Percentiles rank a stretch among this genome's conserved stretches.
Evolutionary conservation across 163 green algal genomes (phyloP).

Genomic region (Coccomyxa subellipsoidea): DNA sequence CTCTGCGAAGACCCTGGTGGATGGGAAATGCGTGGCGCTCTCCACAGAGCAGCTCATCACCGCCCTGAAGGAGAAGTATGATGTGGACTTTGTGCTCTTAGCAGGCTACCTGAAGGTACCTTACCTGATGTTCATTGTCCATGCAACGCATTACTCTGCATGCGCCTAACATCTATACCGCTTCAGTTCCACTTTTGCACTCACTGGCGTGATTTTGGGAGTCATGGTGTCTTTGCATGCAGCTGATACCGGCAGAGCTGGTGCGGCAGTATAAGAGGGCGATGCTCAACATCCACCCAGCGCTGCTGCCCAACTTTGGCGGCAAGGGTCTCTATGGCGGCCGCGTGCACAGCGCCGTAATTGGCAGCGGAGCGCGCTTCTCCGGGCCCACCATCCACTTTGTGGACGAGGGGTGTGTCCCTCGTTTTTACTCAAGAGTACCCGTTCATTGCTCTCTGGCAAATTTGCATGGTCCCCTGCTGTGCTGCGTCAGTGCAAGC

Average conservation of each 20-base stretch:
- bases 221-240: background rate
- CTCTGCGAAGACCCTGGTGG: constrained; percentile 14
- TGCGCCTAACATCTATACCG: too few species aligned
- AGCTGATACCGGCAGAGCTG: constrained; percentile 71
- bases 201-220: too few species aligned
- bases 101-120: constrained; percentile 92
- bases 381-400: constrained; percentile 93
- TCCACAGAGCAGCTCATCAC: constrained; percentile 34
- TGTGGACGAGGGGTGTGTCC: constrained; percentile 76
- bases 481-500: too few species aligned
- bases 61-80: background rate
- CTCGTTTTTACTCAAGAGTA: background rate
- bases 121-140: background rate
- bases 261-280: constrained; percentile 60
- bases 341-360: constrained; percentile 88
- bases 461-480: too few species aligned
- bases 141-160: background rate
- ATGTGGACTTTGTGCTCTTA: constrained; percentile 80
- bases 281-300: constrained; percentile 99
- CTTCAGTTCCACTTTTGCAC: too few species aligned
- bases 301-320: constrained; percentile 94
- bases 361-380: constrained; percentile 81
- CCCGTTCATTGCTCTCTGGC: background rate
- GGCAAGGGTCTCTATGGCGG: constrained; percentile 92
- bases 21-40: constrained; percentile 39